These are phyloP conservation scores for Fusarium sp. DNA, from an alignment of 2,329 filamentous ascomycete species.

Conservation along the genomic window DNA sequence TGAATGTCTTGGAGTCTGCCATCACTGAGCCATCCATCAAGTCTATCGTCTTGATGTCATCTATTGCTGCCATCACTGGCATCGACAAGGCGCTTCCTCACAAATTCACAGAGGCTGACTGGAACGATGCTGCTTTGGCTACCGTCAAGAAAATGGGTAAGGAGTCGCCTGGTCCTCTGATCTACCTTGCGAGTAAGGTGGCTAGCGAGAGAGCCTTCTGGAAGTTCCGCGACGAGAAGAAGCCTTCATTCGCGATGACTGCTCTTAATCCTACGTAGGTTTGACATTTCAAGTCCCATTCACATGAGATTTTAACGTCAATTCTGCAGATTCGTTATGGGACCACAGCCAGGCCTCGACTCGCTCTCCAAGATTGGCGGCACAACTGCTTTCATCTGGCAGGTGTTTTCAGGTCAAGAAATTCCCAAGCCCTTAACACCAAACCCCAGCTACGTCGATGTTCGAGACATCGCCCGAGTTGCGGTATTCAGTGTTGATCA, in stretches of 20 bases:
- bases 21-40: conserved; percentile 37
- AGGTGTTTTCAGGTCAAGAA: conserved; percentile 38
- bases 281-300: rapidly evolving
- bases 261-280: conserved; percentile 42
- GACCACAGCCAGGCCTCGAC: conserved; percentile 33
- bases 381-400: conserved; percentile 41
- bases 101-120: conserved; percentile 40
- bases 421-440: conserved; percentile 31
- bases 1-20: conserved; percentile 37
- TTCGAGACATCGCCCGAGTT: conserved; percentile 40
- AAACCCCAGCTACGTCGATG: conserved; percentile 35
- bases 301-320: not conserved
- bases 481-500: conserved; percentile 39
- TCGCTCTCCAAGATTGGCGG: conserved; percentile 35
- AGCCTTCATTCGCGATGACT: conserved; percentile 37
- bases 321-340: conserved; percentile 40
- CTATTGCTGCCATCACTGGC: conserved; percentile 31
- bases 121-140: conserved; percentile 35
- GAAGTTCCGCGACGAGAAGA: conserved; percentile 38
- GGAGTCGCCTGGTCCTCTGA: conserved; percentile 26
- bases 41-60: conserved; percentile 43
- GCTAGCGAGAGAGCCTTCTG: conserved; percentile 41
- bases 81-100: conserved; percentile 7
- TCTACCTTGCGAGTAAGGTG: conserved; percentile 41
- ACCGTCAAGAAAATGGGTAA: conserved; percentile 38